Evolutionary conservation across 2,329 filamentous ascomycete species (phyloP), one percentile per base, ranked within the genome.

Genomic region (Beauveria brongniartii): DNA sequence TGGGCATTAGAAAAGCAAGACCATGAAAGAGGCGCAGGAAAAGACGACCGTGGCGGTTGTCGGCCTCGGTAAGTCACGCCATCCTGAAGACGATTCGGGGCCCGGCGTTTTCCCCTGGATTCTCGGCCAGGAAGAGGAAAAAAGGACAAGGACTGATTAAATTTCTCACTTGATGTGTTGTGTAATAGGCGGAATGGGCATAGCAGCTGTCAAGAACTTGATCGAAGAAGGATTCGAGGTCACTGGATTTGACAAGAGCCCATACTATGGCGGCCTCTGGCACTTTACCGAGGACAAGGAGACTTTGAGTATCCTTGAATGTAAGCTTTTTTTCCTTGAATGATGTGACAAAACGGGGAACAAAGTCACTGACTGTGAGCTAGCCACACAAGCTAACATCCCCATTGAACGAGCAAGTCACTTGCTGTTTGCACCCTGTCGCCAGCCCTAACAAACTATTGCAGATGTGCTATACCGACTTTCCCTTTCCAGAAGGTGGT

Each of bases 201-300:
- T 60, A 24, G 40, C 22, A 10, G 22, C 41, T 20, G 67, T 77
- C 55, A 80, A 80, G 66, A 74, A 74, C 40, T 63, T 79, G 22
- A 64, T 72, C 3, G 77, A 80, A 60, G 76, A 77, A 65, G 75
- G 76, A 7, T 80, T 78, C 58, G 66, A 77, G 6, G 77, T 73
- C 7, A 70, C 73, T 1, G 77, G 73, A 3, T 79, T 79, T 51
- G 78, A 80, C 50, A 68, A 71, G 48, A 74, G 74, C 59, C 59
- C 66, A 46, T 73, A 72, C 60, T 65, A 77, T 26, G 77, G 77
- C 10, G 77, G 78, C 0, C 65, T 80, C 1, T 80, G 77, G 77
- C 70, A 74, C 51, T 78, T 72, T 61, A 77, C 71, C 12, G 67
- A 75, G 26, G 66, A 74, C 57, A 67, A 71, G 63, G 9, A 54